Conservation (phyloP, 2,329 filamentous ascomycete species). For the Lanzia echinophila region DNA sequence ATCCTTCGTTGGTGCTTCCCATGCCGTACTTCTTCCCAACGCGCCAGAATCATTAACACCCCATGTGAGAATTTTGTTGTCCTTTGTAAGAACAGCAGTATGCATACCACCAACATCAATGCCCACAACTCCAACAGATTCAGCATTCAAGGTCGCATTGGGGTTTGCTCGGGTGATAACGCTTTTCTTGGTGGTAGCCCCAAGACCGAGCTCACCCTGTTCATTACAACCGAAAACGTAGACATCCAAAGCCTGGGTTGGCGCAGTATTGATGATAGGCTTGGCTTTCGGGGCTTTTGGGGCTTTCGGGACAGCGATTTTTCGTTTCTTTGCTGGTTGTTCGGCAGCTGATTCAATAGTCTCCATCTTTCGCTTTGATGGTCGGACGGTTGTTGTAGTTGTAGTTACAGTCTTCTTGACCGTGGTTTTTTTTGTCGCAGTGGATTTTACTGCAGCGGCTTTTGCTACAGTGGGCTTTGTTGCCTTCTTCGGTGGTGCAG, state of each 20-base stretch:
- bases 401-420: constrained; percentile 4
- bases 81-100: constrained; percentile 64
- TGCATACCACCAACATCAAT: constrained; percentile 79
- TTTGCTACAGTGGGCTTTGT: too few species aligned
- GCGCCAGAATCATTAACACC: constrained; percentile 81
- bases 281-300: constrained; percentile 9
- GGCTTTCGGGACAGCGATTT: neutral
- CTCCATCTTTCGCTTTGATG: too few species aligned
- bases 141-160: constrained; percentile 52
- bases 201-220: constrained; percentile 73
- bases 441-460: neutral
- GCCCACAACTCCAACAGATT: constrained; percentile 63
- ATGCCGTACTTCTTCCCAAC: constrained; percentile 64
- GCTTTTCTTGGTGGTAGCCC: constrained; percentile 57
- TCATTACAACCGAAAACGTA: constrained; percentile 76
- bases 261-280: constrained; percentile 49
- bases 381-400: too few species aligned
- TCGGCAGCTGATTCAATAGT: neutral
- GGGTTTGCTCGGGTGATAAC: constrained; percentile 68
- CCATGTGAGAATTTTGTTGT: constrained; percentile 78
- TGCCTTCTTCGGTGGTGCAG: neutral
- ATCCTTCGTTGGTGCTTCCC: constrained; percentile 56
- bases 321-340: constrained; percentile 2
- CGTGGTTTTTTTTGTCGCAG: neutral
- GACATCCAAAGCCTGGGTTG: constrained; percentile 58